Evolutionary conservation across 1,139 yeast species (phyloP), one percentile per base, ranked within the genome.

Genomic region (Williopsis jadinii): DNA sequence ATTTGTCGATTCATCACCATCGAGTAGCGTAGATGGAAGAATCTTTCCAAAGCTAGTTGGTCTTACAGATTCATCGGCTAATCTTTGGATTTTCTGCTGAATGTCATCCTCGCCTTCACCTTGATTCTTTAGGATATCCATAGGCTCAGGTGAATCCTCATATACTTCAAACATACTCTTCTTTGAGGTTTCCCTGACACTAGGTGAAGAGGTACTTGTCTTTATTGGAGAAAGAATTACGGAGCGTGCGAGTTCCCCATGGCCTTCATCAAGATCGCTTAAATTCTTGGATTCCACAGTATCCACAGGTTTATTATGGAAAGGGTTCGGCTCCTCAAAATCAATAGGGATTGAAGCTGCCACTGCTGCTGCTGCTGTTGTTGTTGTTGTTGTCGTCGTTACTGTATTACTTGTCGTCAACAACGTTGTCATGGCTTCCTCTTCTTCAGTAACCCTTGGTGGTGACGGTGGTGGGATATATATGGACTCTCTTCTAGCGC

Each of bases 401-500:
- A 5, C 6, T 5, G 24, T 19, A 19, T 4, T 19, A 19, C 24
- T 19, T 19, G 24, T 19, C 24, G 24, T 19, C 24, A 19, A 19
- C 24, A 19, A 19, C 24, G 24, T 19, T 19, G 24, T 19, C 6
- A 19, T 19, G 4, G 11, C 27, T 19, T 32, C 33, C 12, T 34
- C 36, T 32, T 28, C 30, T 26, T n/a, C 29, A 11, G 15, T 10
- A 12, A 12, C 26, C 27, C 12, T 28, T 11, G 51, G 51, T 2
- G 54, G 45, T 5, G 50, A 48, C 2, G 53, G 54, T 1, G 62
- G 56, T 11, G 64, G 60, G 27, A 62, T 50, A 46, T 62, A 62
- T 34, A 64, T 58, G 2, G 70, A 64, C 40, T 64, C 66, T 43
- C 70, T 59, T 48, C 70, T 57, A 5, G 63, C 55, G 43, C 65